Evolutionary conservation across 805 yeast genomes (phyloP).

Genomic region (Candida namnaoensis): DNA sequence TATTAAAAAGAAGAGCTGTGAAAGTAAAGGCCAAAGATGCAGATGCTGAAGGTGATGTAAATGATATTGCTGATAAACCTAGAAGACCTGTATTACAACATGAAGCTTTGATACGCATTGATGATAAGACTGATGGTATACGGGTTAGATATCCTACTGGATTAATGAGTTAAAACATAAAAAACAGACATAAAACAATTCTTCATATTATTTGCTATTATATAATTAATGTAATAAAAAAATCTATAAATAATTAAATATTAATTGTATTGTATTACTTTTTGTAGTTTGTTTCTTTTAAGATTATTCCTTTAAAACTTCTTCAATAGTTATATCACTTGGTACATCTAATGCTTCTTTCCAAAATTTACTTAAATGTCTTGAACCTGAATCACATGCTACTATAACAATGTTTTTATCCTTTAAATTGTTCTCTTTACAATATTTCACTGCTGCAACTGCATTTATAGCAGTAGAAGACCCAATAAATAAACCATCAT

Average conservation of each 20-base stretch:
- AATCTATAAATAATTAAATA: neutral
- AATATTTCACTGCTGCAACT: constrained; percentile 72
- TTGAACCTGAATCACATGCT: constrained; percentile 86
- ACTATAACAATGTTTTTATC: constrained; percentile 72
- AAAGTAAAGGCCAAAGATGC: constrained; percentile 19
- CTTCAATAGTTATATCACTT: constrained; percentile 23
- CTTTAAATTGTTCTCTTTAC: constrained; percentile 31
- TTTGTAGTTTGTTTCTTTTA: too few relatives aligned
- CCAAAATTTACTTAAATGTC: constrained; percentile 94
- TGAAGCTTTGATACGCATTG: constrained; percentile 36
- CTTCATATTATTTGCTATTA: too few relatives aligned
- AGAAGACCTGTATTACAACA: constrained; percentile 36
- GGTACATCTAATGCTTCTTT: constrained; percentile 42
- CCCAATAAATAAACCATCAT: constrained; percentile 90
- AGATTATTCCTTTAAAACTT: constrained; percentile 14
- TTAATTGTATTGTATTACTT: neutral
- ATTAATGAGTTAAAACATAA: too few relatives aligned
- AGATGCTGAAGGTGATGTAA: too few relatives aligned
- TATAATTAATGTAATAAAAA: neutral
- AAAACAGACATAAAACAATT: too few relatives aligned
- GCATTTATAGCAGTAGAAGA: constrained; percentile 92
- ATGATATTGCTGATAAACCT: constrained; percentile 9
- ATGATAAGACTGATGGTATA: constrained; percentile 14
- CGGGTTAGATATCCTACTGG: too few relatives aligned
- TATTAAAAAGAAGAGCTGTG: constrained; percentile 71